Percentiles rank a stretch among this genome's conserved stretches.
These are phyloP conservation scores for Jacaranda mimosifolia DNA, from an alignment of 257 asterid genomes.

Conservation along the genomic window DNA sequence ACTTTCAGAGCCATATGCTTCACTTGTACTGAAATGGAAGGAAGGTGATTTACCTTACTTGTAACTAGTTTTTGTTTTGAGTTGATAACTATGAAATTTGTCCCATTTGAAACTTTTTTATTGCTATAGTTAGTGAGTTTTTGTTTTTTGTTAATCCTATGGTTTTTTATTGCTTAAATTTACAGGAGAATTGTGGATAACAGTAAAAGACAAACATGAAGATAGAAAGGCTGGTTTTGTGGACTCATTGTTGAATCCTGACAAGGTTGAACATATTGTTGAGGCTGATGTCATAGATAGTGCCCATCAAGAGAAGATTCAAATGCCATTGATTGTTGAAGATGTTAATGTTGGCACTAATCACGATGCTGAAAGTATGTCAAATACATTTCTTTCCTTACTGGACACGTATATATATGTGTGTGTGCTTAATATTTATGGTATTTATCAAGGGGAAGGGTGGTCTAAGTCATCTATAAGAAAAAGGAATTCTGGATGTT, in stretches of 20 bases:
- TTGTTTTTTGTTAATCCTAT: constrained; percentile 25
- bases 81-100: constrained; percentile 31
- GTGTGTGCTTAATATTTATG: not conserved
- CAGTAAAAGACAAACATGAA: constrained; percentile 55
- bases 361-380: constrained; percentile 45
- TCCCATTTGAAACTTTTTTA: constrained; percentile 20
- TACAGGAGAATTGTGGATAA: constrained; percentile 64
- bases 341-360: constrained; percentile 29
- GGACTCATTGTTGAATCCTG: constrained; percentile 67
- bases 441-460: constrained; percentile 25
- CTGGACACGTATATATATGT: not conserved
- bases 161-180: constrained; percentile 29
- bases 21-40: constrained; percentile 81
- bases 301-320: constrained; percentile 53
- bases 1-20: constrained; percentile 83
- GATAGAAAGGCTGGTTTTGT: constrained; percentile 88
- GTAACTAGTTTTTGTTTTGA: constrained; percentile 29
- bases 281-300: constrained; percentile 45
- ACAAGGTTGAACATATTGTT: constrained; percentile 46
- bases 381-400: constrained; percentile 16
- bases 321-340: constrained; percentile 46
- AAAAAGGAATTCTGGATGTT: constrained; percentile 3
- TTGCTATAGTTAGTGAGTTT: constrained; percentile 12
- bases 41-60: constrained; percentile 61
- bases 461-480: constrained; percentile 4